These are phyloP conservation scores for Ustilago esculenta DNA, from an alignment of 1,284 basidiomycete species.

Conservation along the genomic window DNA sequence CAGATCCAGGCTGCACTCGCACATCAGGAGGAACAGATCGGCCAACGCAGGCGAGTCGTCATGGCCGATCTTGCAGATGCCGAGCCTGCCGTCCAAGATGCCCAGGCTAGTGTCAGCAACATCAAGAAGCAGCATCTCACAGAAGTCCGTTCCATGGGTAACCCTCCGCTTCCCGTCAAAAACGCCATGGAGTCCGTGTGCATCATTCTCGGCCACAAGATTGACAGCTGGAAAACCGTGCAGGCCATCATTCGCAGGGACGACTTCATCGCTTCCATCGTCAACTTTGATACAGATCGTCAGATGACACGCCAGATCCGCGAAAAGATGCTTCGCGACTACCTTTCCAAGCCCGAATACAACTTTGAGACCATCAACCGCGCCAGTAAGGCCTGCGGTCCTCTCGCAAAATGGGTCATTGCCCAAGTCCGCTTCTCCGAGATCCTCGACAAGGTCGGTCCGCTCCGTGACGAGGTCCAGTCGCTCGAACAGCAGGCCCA, in stretches of 20 bases:
- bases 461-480: slow-evolving; percentile 92
- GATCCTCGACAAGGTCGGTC: slow-evolving; percentile 97
- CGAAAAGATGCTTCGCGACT: slow-evolving; percentile 92
- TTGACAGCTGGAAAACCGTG: slow-evolving; percentile 95
- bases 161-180: slow-evolving; percentile 97
- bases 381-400: slow-evolving; percentile 96
- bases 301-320: slow-evolving; percentile 90
- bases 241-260: slow-evolving; percentile 96
- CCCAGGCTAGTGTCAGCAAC: slow-evolving; percentile 92
- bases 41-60: slow-evolving; percentile 85
- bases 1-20: slow-evolving; percentile 93
- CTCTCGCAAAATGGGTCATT: slow-evolving; percentile 96
- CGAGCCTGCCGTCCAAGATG: slow-evolving; percentile 94
- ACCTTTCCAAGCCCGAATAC: slow-evolving; percentile 87
- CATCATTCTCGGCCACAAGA: slow-evolving; percentile 94
- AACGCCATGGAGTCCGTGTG: slow-evolving; percentile 99
- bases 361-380: slow-evolving; percentile 96
- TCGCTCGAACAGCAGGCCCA: slow-evolving; percentile 90
- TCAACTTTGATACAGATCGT: slow-evolving; percentile 92
- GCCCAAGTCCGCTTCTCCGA: slow-evolving; percentile 98
- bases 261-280: slow-evolving; percentile 95
- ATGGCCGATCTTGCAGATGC: slow-evolving; percentile 96
- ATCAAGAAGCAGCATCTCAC: slow-evolving; percentile 97
- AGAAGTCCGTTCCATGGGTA: slow-evolving; percentile 98
- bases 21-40: slow-evolving; percentile 88